These are phyloP conservation scores for Colletotrichum limetticola DNA, from an alignment of 2,329 filamentous ascomycete species.

Conservation along the genomic window DNA sequence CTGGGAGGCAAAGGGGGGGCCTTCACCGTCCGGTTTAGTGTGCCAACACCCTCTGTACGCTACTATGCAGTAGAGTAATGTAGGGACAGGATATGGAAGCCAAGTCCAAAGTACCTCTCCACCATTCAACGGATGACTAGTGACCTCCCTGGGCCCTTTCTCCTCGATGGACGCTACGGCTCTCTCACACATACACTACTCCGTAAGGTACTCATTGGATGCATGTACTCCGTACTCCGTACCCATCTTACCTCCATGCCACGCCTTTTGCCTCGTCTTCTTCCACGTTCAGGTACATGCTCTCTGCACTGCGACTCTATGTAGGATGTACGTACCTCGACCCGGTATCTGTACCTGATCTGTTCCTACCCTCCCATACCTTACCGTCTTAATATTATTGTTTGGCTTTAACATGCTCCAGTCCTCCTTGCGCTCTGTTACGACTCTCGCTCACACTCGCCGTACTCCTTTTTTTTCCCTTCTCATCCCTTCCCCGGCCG, in stretches of 20 bases:
- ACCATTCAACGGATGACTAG: not conserved
- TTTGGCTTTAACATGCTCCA: constrained; percentile 35
- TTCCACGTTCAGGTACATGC: not conserved
- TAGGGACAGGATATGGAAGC: not conserved
- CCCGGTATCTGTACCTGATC: not conserved
- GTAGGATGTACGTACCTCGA: not conserved
- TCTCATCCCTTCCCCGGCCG: constrained; percentile 32
- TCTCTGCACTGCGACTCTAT: not conserved
- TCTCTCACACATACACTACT: not conserved
- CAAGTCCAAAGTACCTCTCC: constrained; percentile 6
- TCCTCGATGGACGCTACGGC: constrained; percentile 5
- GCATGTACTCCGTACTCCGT: not conserved
- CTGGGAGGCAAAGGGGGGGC: not conserved
- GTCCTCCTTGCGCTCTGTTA: constrained; percentile 6
- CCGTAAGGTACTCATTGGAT: not conserved
- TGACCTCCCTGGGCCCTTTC: constrained; percentile 1
- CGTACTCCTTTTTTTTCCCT: constrained; percentile 11
- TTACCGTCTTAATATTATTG: constrained; percentile 32
- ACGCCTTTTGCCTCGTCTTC: not conserved
- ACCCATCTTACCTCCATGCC: not conserved
- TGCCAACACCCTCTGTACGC: constrained; percentile 12
- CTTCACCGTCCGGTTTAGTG: constrained; percentile 3
- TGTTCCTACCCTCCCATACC: constrained; percentile 26
- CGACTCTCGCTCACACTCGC: not conserved
- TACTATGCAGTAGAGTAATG: constrained; percentile 15